Evolutionary conservation across 176 grass and related monocot genomes (phyloP).

Genomic region (Oryza nivara): DNA sequence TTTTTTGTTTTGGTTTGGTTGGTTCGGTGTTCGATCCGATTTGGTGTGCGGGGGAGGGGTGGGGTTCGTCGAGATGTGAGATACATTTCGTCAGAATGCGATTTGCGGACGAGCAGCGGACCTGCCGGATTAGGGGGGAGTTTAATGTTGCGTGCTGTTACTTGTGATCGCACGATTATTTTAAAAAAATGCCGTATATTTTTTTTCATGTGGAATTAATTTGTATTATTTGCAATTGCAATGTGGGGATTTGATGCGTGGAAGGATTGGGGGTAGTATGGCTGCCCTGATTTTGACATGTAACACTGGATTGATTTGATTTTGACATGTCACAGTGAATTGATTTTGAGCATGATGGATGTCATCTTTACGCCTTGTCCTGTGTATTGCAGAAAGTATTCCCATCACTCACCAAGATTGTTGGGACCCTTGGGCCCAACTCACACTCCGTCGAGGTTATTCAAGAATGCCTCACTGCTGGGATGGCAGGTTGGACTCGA

Average conservation of each 20-base stretch:
- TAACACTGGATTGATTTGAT: not conserved
- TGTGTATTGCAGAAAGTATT: constrained; percentile 67
- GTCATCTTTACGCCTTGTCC: not conserved
- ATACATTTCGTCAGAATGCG: not conserved
- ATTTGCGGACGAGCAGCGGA: too few species aligned
- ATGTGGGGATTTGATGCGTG: not conserved
- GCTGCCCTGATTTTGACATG: not conserved
- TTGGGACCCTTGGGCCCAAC: constrained; percentile 83
- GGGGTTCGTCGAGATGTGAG: not conserved
- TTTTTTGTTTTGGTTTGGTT: not conserved
- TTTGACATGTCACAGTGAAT: not conserved
- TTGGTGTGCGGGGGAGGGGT: not conserved
- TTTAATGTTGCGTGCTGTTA: not conserved
- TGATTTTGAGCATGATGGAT: not conserved
- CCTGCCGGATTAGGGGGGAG: not conserved
- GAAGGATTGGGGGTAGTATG: not conserved
- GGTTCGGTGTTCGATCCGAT: constrained; percentile 5
- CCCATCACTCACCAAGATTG: constrained; percentile 92
- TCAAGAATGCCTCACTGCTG: constrained; percentile 83
- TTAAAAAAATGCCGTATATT: not conserved
- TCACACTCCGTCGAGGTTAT: constrained; percentile 79
- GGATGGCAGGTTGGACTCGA: constrained; percentile 82
- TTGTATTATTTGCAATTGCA: not conserved
- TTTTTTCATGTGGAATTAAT: not conserved
- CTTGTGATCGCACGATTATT: not conserved